Percentiles rank a stretch among this genome's conserved stretches.
Conservation (phyloP, 257 asterid species). For the Petunia secreta region DNA sequence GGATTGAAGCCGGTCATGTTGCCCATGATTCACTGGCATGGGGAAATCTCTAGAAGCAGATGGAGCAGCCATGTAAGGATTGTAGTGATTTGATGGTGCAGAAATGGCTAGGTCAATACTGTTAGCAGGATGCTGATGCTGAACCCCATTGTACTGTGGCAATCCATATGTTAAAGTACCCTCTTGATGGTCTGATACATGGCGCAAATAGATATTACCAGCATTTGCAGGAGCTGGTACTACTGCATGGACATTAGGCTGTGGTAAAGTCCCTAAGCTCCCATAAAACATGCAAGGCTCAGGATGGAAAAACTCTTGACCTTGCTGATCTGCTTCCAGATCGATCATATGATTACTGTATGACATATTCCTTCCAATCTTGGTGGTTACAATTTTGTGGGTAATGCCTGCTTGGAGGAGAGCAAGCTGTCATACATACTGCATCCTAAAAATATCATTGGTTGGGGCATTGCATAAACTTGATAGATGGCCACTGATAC, state of each 20-base stretch:
- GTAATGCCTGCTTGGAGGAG: conserved; percentile 45
- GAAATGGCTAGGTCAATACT: conserved; percentile 50
- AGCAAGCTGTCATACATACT: neutral
- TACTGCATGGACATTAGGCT: conserved; percentile 47
- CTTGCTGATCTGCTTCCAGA: conserved; percentile 63
- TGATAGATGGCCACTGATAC: neutral
- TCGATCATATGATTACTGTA: conserved; percentile 54
- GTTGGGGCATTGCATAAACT: neutral
- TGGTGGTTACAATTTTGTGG: conserved; percentile 29
- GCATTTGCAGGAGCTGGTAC: conserved; percentile 51
- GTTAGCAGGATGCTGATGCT: conserved; percentile 55
- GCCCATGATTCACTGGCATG: conserved; percentile 57
- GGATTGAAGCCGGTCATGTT: conserved; percentile 50
- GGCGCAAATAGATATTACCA: conserved; percentile 50
- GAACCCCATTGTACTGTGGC: conserved; percentile 51
- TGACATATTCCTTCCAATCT: conserved; percentile 74
- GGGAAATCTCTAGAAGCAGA: conserved; percentile 64
- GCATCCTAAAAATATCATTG: neutral
- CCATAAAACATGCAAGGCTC: conserved; percentile 70
- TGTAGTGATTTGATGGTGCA: conserved; percentile 59
- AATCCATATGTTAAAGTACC: conserved; percentile 54
- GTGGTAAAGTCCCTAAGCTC: conserved; percentile 57
- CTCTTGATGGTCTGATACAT: conserved; percentile 61
- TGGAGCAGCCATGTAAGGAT: conserved; percentile 64
- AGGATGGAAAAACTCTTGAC: conserved; percentile 57